These are phyloP conservation scores for Vachellia pachyceras DNA, from an alignment of 306 rosid species.

Conservation along the genomic window DNA sequence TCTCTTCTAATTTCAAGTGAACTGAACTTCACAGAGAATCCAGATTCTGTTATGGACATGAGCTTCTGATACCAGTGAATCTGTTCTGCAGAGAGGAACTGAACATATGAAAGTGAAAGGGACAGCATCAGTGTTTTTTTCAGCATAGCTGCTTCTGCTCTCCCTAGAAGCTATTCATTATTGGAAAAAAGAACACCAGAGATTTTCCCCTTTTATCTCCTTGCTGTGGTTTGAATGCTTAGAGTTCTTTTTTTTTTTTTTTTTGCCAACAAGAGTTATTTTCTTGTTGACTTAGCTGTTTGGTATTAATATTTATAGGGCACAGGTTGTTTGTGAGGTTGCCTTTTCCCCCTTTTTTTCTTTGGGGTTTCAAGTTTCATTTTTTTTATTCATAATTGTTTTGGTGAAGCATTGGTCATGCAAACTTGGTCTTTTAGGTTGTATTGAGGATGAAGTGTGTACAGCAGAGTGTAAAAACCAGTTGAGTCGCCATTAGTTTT, in stretches of 20 bases:
- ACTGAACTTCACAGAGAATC: not conserved
- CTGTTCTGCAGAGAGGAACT: constrained; percentile 54
- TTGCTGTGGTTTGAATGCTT: constrained; percentile 55
- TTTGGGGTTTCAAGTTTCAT: constrained; percentile 33
- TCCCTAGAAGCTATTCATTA: constrained; percentile 67
- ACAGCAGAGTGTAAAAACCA: constrained; percentile 75
- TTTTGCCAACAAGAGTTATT: too few species aligned
- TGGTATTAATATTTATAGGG: constrained; percentile 56
- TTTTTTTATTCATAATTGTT: constrained; percentile 49
- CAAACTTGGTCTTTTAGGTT: constrained; percentile 67
- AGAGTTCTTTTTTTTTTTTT: too few species aligned
- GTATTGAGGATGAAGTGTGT: constrained; percentile 78
- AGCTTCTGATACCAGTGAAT: constrained; percentile 37
- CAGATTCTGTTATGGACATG: not conserved
- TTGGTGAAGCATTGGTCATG: constrained; percentile 66
- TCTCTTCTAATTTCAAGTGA: constrained; percentile 3
- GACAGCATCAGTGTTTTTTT: constrained; percentile 83
- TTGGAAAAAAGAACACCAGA: constrained; percentile 44
- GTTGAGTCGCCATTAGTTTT: constrained; percentile 49
- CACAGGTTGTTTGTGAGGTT: constrained; percentile 75
- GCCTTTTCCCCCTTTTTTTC: constrained; percentile 39
- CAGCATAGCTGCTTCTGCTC: constrained; percentile 80
- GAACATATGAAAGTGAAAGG: constrained; percentile 58
- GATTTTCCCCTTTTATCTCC: constrained; percentile 38
- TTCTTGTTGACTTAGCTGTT: constrained; percentile 56